Base-by-base conservation (phyloP, 371 early-diverging fungal genomes). In the Mucor ambiguus region DNA sequence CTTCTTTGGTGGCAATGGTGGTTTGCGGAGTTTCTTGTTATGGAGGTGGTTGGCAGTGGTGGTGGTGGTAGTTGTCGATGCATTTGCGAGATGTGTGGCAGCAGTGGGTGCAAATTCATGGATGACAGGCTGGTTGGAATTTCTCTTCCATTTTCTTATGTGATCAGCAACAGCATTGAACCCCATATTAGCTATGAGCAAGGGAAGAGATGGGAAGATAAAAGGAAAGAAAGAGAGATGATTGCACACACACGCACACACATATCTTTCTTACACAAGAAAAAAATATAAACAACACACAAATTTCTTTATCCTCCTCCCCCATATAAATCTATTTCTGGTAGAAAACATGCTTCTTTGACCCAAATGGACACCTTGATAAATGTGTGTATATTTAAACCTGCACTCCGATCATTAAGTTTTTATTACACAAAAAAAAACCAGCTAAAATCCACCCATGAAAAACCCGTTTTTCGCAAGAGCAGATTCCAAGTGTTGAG, bases 381-480 rank as follows among this genome's bases (percentile, higher is more conserved):
- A 20, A 38, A 41, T 29, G 37, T 20, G 58, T 56, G 18, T 29
- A 64, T 22, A 64, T 56, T 41, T 49, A 20, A 63, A 18, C 29
- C 61, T 52, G 41, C 41, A 41, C 41, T 41, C 41, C 41, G 41
- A 41, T 41, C 41, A 41, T 41, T 41, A 41, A 41, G 41, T 41
- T 12, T 35, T 41, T 46, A 46, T 46, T 46, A 46, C 22, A 46
- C 22, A 46, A 46, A 9, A 46, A 46, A 10, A 20, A 46, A 46
- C 20, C 20, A 46, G 44, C 43, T 44, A 38, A 43, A 59, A 54
- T 35, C 54, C 61, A 63, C 66, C 67, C 54, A 66, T 58, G 61
- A 81, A 73, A 30, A 82, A 70, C 4, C 82, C 82, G 29, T 82
- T 75, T 41, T 65, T 71, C 18, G 73, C 61, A 16, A 82, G 67